These are phyloP conservation scores for Dendrobium catenatum DNA, from an alignment of 106 monocot species.

Conservation along the genomic window DNA sequence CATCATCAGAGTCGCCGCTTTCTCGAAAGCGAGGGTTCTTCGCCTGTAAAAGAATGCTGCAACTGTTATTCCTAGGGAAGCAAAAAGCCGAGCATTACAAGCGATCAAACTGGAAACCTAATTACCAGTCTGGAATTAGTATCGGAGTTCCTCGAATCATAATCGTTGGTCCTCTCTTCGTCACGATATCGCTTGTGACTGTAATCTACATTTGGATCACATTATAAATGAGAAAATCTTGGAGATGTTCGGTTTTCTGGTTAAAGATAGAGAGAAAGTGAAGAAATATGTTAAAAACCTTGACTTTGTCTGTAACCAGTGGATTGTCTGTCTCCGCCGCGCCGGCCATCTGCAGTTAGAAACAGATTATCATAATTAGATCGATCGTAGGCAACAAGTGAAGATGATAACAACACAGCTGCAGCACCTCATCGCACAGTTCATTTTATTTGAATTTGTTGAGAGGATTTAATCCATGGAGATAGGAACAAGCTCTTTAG, in stretches of 20 bases:
- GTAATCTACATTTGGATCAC: slow-evolving; percentile 35
- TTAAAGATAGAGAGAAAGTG: background rate
- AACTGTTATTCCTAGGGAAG: background rate
- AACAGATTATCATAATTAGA: background rate
- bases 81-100: too few species aligned
- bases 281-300: slow-evolving; percentile 27
- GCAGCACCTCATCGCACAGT: too few species aligned
- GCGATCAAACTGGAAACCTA: background rate
- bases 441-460: too few species aligned
- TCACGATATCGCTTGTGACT: slow-evolving; percentile 63
- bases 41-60: slow-evolving; percentile 30
- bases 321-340: slow-evolving; percentile 35
- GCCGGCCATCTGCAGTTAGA: slow-evolving; percentile 60
- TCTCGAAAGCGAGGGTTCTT: slow-evolving; percentile 87
- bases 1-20: slow-evolving; percentile 77
- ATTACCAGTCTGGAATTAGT: slow-evolving; percentile 55
- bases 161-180: slow-evolving; percentile 56
- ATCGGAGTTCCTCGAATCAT: slow-evolving; percentile 47
- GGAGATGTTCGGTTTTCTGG: background rate
- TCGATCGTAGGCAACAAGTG: too few species aligned
- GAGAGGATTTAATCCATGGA: too few species aligned
- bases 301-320: slow-evolving; percentile 44
- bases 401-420: too few species aligned
- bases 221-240: background rate
- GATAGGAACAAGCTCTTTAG: too few species aligned